Evolutionary conservation across 139 green algal genomes (phyloP).

Genomic region (Desmodesmus armatus): DNA sequence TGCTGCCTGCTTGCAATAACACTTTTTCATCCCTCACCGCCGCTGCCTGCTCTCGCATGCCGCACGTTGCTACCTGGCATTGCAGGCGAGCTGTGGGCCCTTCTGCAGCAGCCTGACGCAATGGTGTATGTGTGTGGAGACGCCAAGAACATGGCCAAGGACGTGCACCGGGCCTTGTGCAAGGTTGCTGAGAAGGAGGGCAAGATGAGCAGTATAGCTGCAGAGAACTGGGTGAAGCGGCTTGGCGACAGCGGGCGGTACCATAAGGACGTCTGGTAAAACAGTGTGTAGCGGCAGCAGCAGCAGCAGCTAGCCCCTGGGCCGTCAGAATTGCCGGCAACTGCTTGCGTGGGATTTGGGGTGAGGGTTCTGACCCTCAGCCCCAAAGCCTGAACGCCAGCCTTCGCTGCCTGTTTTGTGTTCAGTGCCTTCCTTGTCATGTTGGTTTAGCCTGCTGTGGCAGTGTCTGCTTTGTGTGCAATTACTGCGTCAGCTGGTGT

Average conservation of each 20-base stretch:
- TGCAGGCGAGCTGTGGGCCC: slow-evolving; percentile 51
- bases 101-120: slow-evolving; percentile 53
- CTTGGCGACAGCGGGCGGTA: slow-evolving; percentile 82
- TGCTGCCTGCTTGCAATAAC: background rate
- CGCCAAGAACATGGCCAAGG: slow-evolving; percentile 95
- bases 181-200: slow-evolving; percentile 60
- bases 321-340: too few species aligned
- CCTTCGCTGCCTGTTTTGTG: too few species aligned
- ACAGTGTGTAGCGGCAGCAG: too few species aligned
- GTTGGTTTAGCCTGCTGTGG: too few species aligned
- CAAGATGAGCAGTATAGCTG: slow-evolving; percentile 61
- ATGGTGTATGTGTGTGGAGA: slow-evolving; percentile 97
- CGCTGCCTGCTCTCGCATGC: slow-evolving; percentile 33
- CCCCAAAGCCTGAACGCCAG: too few species aligned
- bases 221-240: slow-evolving; percentile 82
- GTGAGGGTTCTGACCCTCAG: too few species aligned
- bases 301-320: too few species aligned
- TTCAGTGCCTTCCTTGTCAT: too few species aligned
- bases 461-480: too few species aligned
- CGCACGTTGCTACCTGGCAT: too few species aligned
- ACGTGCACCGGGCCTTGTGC: slow-evolving; percentile 90
- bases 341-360: too few species aligned
- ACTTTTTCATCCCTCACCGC: background rate
- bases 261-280: slow-evolving; percentile 93
- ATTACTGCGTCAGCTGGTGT: too few species aligned